A percentile compares a stretch with the other conserved stretches of the same genome.
phyloP scores from a whole-genome alignment of 805 yeast genomes.

The Teunomyces stri region DNA sequence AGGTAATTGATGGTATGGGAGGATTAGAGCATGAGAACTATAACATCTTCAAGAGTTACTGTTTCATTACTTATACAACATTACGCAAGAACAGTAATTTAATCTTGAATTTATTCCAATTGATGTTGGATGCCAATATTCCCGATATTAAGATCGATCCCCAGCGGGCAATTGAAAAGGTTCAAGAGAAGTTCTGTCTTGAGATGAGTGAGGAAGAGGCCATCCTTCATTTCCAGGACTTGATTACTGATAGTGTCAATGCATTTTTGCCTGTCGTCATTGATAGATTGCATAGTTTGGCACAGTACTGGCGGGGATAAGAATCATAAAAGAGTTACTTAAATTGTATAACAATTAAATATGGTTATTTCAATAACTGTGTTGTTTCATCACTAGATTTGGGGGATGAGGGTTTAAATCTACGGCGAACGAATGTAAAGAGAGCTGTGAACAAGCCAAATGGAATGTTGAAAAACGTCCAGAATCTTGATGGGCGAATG shows the following conservation, averaged over 20 bases:
- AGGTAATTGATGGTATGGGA: constrained; percentile 97
- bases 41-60: constrained; percentile 82
- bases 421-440: constrained; percentile 7
- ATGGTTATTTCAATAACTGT: background rate
- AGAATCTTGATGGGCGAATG: constrained; percentile 30
- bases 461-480: constrained; percentile 11
- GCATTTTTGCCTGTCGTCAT: constrained; percentile 94
- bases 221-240: constrained; percentile 86
- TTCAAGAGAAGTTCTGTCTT: constrained; percentile 88
- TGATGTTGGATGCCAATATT: constrained; percentile 90
- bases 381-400: background rate
- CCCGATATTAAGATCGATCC: constrained; percentile 88
- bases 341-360: background rate
- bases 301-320: constrained; percentile 95
- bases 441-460: constrained; percentile 13
- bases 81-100: constrained; percentile 85
- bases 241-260: constrained; percentile 90
- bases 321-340: no score
- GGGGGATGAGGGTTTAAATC: background rate
- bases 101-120: constrained; percentile 84
- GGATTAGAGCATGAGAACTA: constrained; percentile 85
- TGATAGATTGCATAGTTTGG: constrained; percentile 90
- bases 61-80: constrained; percentile 91
- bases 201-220: constrained; percentile 97
- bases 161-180: constrained; percentile 81